These are phyloP conservation scores for Stentor coeruleus DNA, from an alignment of 73 alveolate species.

Conservation along the genomic window DNA sequence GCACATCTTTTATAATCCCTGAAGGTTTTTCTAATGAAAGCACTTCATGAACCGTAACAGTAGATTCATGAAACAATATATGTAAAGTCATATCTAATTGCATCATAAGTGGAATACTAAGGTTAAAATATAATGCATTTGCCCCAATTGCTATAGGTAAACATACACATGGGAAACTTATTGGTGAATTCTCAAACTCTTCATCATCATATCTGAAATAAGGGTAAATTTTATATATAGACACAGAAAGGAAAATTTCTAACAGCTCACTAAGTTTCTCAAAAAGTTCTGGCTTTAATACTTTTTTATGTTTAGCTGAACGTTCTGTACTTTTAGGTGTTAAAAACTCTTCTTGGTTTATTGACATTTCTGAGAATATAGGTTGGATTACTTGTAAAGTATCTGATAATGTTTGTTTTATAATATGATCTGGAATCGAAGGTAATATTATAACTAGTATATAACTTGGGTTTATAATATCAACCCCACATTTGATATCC, in stretches of 20 bases:
- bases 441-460: background rate
- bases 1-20: background rate
- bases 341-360: background rate
- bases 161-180: background rate
- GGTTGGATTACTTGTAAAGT: background rate
- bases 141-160: constrained; percentile 4
- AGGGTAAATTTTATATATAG: background rate
- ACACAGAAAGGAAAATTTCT: background rate
- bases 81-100: background rate
- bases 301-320: background rate
- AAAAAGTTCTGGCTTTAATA: background rate
- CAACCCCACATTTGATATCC: background rate
- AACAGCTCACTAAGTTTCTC: background rate
- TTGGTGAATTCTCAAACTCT: background rate
- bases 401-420: background rate
- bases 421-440: background rate
- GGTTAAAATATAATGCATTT: background rate
- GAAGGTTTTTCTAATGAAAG: background rate
- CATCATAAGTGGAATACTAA: background rate
- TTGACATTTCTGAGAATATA: background rate
- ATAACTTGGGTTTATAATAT: background rate
- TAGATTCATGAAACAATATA: background rate
- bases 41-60: constrained; percentile 15
- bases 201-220: constrained; percentile 15
- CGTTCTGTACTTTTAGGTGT: background rate